phyloP scores from a whole-genome alignment of 2,329 filamentous ascomycete genomes.

The Ascochyta rabiei region DNA sequence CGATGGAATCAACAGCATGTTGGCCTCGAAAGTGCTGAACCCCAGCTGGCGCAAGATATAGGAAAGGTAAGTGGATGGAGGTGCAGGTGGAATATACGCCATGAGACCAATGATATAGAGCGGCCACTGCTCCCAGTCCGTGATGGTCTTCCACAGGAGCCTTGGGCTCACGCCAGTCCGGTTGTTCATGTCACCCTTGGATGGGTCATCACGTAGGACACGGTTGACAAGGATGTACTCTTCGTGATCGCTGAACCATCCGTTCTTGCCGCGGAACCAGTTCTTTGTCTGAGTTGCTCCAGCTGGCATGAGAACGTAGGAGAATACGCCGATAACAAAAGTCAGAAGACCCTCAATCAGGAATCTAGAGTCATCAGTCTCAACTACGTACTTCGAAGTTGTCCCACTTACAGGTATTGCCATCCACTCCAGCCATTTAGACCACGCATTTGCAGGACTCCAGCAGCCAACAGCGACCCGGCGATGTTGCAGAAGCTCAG shows the following conservation, averaged over 20 bases:
- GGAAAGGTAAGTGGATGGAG: conserved; percentile 53
- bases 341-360: conserved; percentile 64
- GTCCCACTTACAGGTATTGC: conserved; percentile 35
- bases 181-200: conserved; percentile 61
- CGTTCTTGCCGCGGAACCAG: conserved; percentile 62
- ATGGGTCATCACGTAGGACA: conserved; percentile 62
- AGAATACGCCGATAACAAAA: conserved; percentile 58
- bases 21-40: conserved; percentile 67
- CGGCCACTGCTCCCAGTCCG: conserved; percentile 43
- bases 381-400: conserved; percentile 32
- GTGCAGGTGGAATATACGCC: conserved; percentile 44
- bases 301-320: conserved; percentile 62
- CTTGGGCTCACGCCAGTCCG: conserved; percentile 31
- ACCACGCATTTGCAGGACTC: conserved; percentile 52
- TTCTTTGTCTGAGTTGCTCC: conserved; percentile 57
- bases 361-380: conserved; percentile 36
- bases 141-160: conserved; percentile 30
- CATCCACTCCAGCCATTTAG: conserved; percentile 52
- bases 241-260: conserved; percentile 66
- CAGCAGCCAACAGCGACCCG: conserved; percentile 48
- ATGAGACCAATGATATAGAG: conserved; percentile 50
- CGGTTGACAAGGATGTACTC: conserved; percentile 69
- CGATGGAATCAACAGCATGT: conserved; percentile 65
- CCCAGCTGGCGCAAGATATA: conserved; percentile 64
- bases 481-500: conserved; percentile 46